Percentiles rank a stretch among this genome's conserved stretches.
phyloP scores from a whole-genome alignment of 257 asterid genomes.

The Osmanthus fragrans region DNA sequence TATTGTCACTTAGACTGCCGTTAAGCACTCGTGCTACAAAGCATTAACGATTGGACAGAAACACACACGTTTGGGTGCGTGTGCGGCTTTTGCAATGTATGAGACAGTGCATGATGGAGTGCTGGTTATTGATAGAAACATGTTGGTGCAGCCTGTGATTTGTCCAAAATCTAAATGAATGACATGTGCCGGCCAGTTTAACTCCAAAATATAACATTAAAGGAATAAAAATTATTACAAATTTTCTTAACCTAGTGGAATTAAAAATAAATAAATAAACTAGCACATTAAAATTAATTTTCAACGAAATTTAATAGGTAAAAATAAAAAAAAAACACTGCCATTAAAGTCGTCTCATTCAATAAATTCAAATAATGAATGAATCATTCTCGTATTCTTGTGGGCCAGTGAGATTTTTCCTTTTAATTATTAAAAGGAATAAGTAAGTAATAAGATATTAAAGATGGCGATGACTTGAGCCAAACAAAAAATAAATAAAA shows the following conservation, averaged over 20 bases:
- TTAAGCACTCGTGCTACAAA: no score
- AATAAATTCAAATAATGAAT: no score
- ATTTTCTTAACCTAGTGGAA: background rate
- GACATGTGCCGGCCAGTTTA: conserved; percentile 3
- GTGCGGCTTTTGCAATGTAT: background rate
- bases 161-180: background rate
- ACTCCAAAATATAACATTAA: background rate
- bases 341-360: no score
- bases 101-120: conserved; percentile 20
- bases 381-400: no score
- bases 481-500: no score
- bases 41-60: no score
- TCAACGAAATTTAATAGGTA: background rate
- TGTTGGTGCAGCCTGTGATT: conserved; percentile 13
- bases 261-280: background rate
- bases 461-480: no score
- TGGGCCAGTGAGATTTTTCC: no score
- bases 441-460: no score
- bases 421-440: no score
- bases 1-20: no score
- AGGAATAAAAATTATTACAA: background rate
- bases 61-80: background rate
- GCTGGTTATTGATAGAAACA: conserved; percentile 10
- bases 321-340: no score
- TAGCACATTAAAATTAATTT: background rate